Evolutionary conservation across 768 basidiomycete species (phyloP).

Genomic region (Termitomyces sp.): DNA sequence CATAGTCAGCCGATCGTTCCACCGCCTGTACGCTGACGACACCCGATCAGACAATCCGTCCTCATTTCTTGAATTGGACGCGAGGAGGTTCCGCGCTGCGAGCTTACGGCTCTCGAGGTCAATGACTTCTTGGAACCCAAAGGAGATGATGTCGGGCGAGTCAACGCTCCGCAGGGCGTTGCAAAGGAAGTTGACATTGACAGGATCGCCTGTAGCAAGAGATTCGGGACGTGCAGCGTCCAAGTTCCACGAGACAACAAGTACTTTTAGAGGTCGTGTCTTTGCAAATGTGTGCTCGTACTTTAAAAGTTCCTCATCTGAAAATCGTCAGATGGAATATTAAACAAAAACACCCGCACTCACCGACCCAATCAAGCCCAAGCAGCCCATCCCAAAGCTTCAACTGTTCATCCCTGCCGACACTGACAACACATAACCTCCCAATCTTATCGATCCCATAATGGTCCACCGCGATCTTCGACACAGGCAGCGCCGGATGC

Average conservation of each 20-base stretch:
- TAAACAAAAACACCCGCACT: constrained; percentile 22
- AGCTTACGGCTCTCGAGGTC: constrained; percentile 92
- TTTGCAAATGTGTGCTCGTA: constrained; percentile 73
- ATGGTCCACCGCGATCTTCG: constrained; percentile 63
- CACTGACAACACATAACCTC: constrained; percentile 66
- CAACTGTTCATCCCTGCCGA: constrained; percentile 68
- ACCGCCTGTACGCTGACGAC: constrained; percentile 79
- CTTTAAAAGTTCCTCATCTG: constrained; percentile 73
- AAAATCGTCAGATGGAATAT: neutral
- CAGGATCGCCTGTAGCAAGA: constrained; percentile 49
- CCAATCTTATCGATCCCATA: constrained; percentile 67
- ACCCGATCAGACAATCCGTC: constrained; percentile 75
- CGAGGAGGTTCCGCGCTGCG: constrained; percentile 85
- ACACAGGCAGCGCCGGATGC: constrained; percentile 61
- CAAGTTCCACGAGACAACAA: constrained; percentile 90
- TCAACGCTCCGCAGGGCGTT: constrained; percentile 69
- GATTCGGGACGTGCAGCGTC: constrained; percentile 83
- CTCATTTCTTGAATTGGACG: constrained; percentile 57
- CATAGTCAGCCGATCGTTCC: constrained; percentile 75
- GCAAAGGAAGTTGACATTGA: constrained; percentile 80
- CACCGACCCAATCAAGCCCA: constrained; percentile 82
- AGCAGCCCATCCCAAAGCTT: constrained; percentile 89
- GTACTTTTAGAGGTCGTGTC: constrained; percentile 70
- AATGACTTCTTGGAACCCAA: constrained; percentile 95
- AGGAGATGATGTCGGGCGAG: constrained; percentile 81